These are phyloP conservation scores for Penicillium ucsense DNA, from an alignment of 495 filamentous ascomycete genomes.

Conservation along the genomic window DNA sequence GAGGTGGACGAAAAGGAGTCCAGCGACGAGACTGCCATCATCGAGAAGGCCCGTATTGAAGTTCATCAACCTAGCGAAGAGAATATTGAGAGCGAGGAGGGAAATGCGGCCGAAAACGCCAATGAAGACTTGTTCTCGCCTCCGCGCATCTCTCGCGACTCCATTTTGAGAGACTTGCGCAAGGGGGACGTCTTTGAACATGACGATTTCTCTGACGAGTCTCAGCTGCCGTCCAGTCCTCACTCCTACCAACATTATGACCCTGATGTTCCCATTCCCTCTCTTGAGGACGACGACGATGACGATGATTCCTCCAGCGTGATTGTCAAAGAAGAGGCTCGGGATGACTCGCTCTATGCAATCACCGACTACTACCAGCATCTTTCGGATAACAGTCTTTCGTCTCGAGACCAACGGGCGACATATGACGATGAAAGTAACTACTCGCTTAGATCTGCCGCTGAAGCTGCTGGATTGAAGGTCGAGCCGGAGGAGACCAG, in stretches of 20 bases:
- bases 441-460: constrained; percentile 37
- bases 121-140: constrained; percentile 29
- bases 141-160: constrained; percentile 83
- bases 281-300: constrained; percentile 44
- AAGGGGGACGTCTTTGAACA: constrained; percentile 47
- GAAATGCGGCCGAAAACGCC: background rate
- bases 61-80: background rate
- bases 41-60: background rate
- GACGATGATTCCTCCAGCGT: constrained; percentile 52
- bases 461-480: constrained; percentile 11
- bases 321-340: constrained; percentile 56
- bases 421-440: constrained; percentile 40
- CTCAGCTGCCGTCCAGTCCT: constrained; percentile 44
- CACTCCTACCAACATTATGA: constrained; percentile 51
- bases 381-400: constrained; percentile 38
- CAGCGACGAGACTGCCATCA: background rate
- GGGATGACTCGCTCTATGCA: constrained; percentile 57
- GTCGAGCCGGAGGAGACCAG: constrained; percentile 7
- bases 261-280: constrained; percentile 79
- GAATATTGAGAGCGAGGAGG: background rate
- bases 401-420: constrained; percentile 32
- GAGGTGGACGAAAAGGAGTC: constrained; percentile 28
- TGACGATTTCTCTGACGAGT: constrained; percentile 52
- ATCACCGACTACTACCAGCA: constrained; percentile 50
- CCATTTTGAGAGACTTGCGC: constrained; percentile 81